Percentiles rank a stretch among this genome's conserved stretches.
These are phyloP conservation scores for Hyparrhenia diplandra DNA, from an alignment of 176 grass and related monocot genomes.

Conservation along the genomic window DNA sequence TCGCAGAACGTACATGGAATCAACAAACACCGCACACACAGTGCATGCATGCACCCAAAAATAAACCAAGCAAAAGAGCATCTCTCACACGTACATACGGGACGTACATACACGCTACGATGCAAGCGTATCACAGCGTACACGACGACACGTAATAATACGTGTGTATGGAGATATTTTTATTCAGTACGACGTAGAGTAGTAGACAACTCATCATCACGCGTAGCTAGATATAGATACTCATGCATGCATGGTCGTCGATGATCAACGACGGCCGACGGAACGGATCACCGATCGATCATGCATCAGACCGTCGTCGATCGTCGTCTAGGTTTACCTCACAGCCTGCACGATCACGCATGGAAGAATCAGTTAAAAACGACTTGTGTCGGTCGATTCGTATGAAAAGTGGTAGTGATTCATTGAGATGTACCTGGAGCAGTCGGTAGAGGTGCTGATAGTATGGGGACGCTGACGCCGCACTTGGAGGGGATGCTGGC, in stretches of 20 bases:
- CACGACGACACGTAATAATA: not conserved
- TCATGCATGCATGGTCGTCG: not conserved
- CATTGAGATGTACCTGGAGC: constrained; percentile 12
- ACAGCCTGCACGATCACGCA: not conserved
- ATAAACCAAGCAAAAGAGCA: too few species aligned
- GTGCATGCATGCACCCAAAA: too few species aligned
- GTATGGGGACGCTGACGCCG: constrained; percentile 37
- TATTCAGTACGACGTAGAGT: not conserved
- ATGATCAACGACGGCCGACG: too few species aligned
- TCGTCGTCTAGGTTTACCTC: not conserved
- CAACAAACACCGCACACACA: too few species aligned
- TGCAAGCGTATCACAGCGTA: not conserved
- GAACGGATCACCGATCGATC: too few species aligned
- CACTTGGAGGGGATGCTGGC: constrained; percentile 50
- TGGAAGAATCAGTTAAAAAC: too few species aligned
- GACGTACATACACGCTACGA: not conserved
- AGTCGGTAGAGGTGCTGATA: constrained; percentile 57
- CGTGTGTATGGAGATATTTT: not conserved
- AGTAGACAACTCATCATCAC: not conserved
- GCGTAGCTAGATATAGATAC: not conserved
- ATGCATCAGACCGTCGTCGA: too few species aligned
- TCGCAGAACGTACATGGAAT: too few species aligned
- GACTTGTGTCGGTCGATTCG: too few species aligned
- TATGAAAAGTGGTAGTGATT: not conserved
- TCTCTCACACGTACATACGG: not conserved